These are phyloP conservation scores for Saccharata proteae DNA, from an alignment of 2,329 filamentous ascomycete genomes.

Conservation along the genomic window DNA sequence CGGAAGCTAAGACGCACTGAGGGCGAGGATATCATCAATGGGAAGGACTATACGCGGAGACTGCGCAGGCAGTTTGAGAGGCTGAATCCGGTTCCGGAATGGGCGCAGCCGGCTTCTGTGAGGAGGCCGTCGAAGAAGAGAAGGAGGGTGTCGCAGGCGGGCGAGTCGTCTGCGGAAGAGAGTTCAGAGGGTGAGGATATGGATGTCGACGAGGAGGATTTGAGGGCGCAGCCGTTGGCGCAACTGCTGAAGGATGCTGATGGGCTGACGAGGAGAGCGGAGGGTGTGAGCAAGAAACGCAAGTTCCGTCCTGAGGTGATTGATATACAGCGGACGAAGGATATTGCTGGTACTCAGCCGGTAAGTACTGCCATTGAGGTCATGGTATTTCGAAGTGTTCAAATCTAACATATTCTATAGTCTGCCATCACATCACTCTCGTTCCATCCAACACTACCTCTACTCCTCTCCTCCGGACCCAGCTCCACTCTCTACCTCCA, in stretches of 20 bases:
- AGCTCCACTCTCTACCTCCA: slow-evolving; percentile 80
- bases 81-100: slow-evolving; percentile 49
- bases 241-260: slow-evolving; percentile 65
- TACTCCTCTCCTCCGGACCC: slow-evolving; percentile 79
- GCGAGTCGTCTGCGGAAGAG: slow-evolving; percentile 36
- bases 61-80: slow-evolving; percentile 60
- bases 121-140: slow-evolving; percentile 33
- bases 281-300: slow-evolving; percentile 43
- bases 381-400: background rate
- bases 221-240: slow-evolving; percentile 67
- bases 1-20: slow-evolving; percentile 74
- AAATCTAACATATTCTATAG: slow-evolving; percentile 16
- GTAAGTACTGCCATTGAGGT: slow-evolving; percentile 27
- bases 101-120: slow-evolving; percentile 38
- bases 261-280: slow-evolving; percentile 45
- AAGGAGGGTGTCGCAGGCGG: slow-evolving; percentile 29
- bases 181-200: slow-evolving; percentile 46
- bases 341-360: slow-evolving; percentile 67
- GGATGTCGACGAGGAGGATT: slow-evolving; percentile 32
- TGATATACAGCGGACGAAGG: slow-evolving; percentile 79
- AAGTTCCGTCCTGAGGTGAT: slow-evolving; percentile 78
- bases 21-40: slow-evolving; percentile 73
- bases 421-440: slow-evolving; percentile 70
- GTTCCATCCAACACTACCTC: slow-evolving; percentile 80
- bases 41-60: slow-evolving; percentile 71